Conservation (phyloP, 495 filamentous ascomycete species). For the Penicillium bovifimosum region DNA sequence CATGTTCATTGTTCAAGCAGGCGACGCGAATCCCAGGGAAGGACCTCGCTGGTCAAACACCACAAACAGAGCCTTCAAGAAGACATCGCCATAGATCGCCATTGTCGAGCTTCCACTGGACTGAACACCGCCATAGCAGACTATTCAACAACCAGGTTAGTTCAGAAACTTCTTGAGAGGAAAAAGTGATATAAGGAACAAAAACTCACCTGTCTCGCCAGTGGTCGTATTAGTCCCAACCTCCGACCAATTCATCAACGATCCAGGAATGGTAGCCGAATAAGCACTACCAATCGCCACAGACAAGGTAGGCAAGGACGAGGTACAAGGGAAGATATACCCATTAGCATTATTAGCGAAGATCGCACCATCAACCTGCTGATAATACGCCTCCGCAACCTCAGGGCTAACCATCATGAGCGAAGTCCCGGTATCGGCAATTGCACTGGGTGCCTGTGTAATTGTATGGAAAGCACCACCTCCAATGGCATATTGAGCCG, state of each 20-base stretch:
- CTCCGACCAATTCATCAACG: conserved; percentile 59
- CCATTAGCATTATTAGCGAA: conserved; percentile 48
- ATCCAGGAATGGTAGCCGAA: conserved; percentile 60
- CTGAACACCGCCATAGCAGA: conserved; percentile 69
- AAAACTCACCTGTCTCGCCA: conserved; percentile 34
- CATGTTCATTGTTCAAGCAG: conserved; percentile 4
- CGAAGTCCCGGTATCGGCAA: conserved; percentile 70
- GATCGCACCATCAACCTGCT: conserved; percentile 50
- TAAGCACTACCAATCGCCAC: conserved; percentile 56
- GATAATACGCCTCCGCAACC: conserved; percentile 58
- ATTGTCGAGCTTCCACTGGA: conserved; percentile 50
- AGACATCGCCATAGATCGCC: conserved; percentile 74
- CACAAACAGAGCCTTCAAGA: conserved; percentile 75
- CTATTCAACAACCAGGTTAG: conserved; percentile 31
- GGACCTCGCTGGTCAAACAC: conserved; percentile 61
- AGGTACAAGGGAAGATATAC: conserved; percentile 60
- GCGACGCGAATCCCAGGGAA: conserved; percentile 35
- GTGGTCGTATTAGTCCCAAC: conserved; percentile 44
- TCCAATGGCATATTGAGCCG: conserved; percentile 52
- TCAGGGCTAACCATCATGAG: conserved; percentile 62
- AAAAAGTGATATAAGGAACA: not conserved
- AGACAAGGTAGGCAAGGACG: conserved; percentile 57
- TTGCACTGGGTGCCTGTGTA: conserved; percentile 36
- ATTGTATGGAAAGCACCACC: conserved; percentile 30
- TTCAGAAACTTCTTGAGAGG: conserved; percentile 35